phyloP scores from a whole-genome alignment of 352 stramenopile genomes.

The Phytophthora cryptogea region DNA sequence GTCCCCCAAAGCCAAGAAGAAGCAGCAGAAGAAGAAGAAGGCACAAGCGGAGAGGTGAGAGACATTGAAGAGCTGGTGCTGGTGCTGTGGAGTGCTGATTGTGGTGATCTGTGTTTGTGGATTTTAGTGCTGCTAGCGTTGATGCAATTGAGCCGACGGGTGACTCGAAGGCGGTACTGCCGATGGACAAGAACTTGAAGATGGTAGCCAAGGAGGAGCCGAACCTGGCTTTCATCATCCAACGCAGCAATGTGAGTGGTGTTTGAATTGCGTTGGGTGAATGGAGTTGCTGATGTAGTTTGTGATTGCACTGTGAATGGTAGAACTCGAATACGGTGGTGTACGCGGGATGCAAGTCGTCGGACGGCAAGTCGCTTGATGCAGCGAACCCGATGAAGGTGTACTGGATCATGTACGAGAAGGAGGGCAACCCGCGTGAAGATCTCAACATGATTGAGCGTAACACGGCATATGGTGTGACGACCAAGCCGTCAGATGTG shows the following conservation, averaged over 20 bases:
- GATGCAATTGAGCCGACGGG: slow-evolving; percentile 1
- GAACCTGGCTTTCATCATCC: slow-evolving; percentile 86
- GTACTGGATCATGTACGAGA: slow-evolving; percentile 90
- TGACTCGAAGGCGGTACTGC: slow-evolving; percentile 36
- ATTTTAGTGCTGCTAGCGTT: slow-evolving; percentile 16
- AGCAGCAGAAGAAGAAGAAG: slow-evolving; percentile 42
- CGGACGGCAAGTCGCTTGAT: slow-evolving; percentile 57
- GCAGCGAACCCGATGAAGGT: slow-evolving; percentile 66
- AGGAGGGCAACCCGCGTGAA: slow-evolving; percentile 64
- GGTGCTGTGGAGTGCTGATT: background rate
- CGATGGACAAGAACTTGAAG: slow-evolving; percentile 68
- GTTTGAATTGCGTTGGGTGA: background rate
- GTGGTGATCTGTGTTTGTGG: background rate
- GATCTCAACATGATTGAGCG: slow-evolving; percentile 88
- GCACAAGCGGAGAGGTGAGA: slow-evolving; percentile 14
- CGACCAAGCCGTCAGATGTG: slow-evolving; percentile 44
- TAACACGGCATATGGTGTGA: slow-evolving; percentile 80
- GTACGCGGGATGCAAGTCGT: slow-evolving; percentile 58
- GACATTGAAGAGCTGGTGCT: background rate
- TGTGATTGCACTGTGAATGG: background rate
- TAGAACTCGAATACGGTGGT: slow-evolving; percentile 89
- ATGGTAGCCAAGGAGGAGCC: slow-evolving; percentile 76
- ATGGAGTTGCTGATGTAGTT: slow-evolving; percentile 1
- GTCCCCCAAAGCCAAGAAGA: slow-evolving; percentile 41
- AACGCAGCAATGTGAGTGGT: slow-evolving; percentile 76